Evolutionary conservation across 2,329 filamentous ascomycete genomes (phyloP), one percentile per base, ranked within the genome.

Genomic region (Taxawa tesnikishii): DNA sequence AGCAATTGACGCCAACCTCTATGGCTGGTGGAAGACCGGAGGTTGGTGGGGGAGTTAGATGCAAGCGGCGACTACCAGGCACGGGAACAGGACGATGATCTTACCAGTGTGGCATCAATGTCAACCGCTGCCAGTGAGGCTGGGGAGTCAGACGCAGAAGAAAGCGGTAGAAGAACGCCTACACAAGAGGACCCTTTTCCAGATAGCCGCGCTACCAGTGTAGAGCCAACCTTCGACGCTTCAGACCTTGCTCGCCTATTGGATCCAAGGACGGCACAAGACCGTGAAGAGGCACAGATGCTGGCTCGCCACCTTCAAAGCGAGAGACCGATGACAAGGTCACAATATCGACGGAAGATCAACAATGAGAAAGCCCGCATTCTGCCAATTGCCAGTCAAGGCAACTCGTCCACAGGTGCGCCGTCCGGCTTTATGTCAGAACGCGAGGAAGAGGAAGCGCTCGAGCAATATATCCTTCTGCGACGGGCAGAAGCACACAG

Each of bases 11-110:
- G 67, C 69, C 2, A 77, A 75, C 37, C 60, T 94, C 2, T 96
- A 94, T 52, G 65, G 66, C 17, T 90, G 87, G 73, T 96, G 84
- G 81, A 75, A 80, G 32, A 65, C 68, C 33, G 84, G 83, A 13
- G 84, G 83, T 6, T 82, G 82, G 61, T 94, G 84, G 76, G 87
- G 88, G 76, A 78, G 11, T 66, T 77, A 18, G 88, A 96, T 51
- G 66, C 67, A 4, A 94, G 83, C 47, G 82, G 81, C 16, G 80
- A 88, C 40, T 96, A 87, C 52, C 54, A 64, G 18, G 77, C 77
- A 1, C 47, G 54, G 2, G 54, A 63, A 8, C 51, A 60, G 4
- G 66, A 73, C 3, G 63, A 74, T 8, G 83, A 92, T 48, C 72
- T 70, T 6, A 92, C 84, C 1, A 94, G 87, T 47, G 66, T 92